A percentile compares a stretch with the other conserved stretches of the same genome.
Evolutionary conservation across 345 rosid species (phyloP).

Genomic region (Eucalyptus globulus): DNA sequence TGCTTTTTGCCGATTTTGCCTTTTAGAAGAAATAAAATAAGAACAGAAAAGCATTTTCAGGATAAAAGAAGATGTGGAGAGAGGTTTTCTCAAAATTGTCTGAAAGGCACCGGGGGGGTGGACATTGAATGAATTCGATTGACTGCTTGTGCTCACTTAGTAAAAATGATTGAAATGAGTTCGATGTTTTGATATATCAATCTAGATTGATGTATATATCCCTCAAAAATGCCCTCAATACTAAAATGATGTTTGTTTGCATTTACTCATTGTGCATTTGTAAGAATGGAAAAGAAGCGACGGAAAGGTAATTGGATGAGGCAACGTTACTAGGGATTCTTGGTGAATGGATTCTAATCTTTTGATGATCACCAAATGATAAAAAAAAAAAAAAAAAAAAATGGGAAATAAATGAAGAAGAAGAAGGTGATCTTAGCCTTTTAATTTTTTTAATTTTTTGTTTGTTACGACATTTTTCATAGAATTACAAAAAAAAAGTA

Average conservation of each 20-base stretch:
- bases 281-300: neutral
- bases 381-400: fast-evolving
- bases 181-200: fast-evolving
- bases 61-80: neutral
- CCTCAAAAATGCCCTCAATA: fast-evolving
- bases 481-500: neutral
- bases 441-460: neutral
- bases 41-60: fast-evolving
- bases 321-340: neutral
- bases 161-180: neutral
- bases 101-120: neutral
- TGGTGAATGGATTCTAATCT: neutral
- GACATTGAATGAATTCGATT: neutral
- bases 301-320: neutral
- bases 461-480: neutral
- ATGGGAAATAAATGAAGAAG: too few relatives aligned
- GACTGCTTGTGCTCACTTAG: too few relatives aligned
- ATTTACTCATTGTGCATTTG: fast-evolving
- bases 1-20: neutral
- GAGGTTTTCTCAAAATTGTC: neutral
- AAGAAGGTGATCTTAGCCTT: neutral
- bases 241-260: neutral
- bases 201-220: fast-evolving
- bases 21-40: neutral
- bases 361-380: neutral